Conservation (phyloP, 2,329 filamentous ascomycete species). For the Diaporthe amygdali region DNA sequence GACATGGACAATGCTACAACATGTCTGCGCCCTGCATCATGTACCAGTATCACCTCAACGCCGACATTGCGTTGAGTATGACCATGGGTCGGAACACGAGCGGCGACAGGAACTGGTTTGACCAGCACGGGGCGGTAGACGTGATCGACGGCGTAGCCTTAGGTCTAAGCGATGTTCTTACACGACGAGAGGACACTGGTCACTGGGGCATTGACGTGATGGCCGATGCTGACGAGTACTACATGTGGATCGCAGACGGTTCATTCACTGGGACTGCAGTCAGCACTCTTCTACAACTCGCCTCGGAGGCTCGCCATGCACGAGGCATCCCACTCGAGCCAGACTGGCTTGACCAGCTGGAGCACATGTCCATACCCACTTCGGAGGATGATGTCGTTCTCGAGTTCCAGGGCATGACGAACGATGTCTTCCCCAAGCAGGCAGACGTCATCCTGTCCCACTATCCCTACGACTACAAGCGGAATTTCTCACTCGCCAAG, state of each 20-base stretch:
- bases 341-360: slow-evolving; percentile 18
- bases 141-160: slow-evolving; percentile 22
- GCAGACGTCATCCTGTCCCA: slow-evolving; percentile 72
- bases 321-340: slow-evolving; percentile 17
- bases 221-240: slow-evolving; percentile 29
- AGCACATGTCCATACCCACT: slow-evolving; percentile 26
- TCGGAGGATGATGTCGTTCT: slow-evolving; percentile 53
- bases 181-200: slow-evolving; percentile 23
- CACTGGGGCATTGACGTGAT: slow-evolving; percentile 28
- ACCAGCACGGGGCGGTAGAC: slow-evolving; percentile 18
- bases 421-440: slow-evolving; percentile 69
- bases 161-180: slow-evolving; percentile 23
- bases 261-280: slow-evolving; percentile 20
- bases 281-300: slow-evolving; percentile 19
- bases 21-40: slow-evolving; percentile 67
- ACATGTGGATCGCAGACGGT: slow-evolving; percentile 23
- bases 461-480: slow-evolving; percentile 67
- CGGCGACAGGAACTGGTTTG: slow-evolving; percentile 29
- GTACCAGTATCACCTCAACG: slow-evolving; percentile 74
- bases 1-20: slow-evolving; percentile 72
- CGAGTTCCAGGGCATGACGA: slow-evolving; percentile 72
- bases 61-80: slow-evolving; percentile 63
- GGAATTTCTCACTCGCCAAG: slow-evolving; percentile 17
- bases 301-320: slow-evolving; percentile 12
- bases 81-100: slow-evolving; percentile 32